Percentiles rank a stretch among this genome's conserved stretches.
Conservation (phyloP, 495 filamentous ascomycete species). For the Penicillium taxi region DNA sequence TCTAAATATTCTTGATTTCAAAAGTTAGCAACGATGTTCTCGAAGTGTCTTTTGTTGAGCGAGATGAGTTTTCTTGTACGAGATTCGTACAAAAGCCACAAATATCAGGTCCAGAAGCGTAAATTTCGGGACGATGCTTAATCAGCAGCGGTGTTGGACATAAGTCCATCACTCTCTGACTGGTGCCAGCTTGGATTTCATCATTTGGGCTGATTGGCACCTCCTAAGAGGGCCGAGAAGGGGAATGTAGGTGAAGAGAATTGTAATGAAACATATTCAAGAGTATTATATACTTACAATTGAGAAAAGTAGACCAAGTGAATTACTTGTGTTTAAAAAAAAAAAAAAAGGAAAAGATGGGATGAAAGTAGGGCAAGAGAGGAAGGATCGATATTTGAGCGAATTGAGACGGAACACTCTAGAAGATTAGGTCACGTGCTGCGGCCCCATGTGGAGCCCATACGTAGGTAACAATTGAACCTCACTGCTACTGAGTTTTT, state of each 20-base stretch:
- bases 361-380: no score
- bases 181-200: conserved; percentile 47
- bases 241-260: background rate
- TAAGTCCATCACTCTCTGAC: conserved; percentile 34
- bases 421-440: conserved; percentile 34
- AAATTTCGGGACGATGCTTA: conserved; percentile 34
- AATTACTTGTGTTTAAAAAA: conserved; percentile 7
- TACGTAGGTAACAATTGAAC: no score
- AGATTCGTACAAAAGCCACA: conserved; percentile 15
- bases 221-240: conserved; percentile 1
- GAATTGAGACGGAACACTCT: conserved; percentile 36
- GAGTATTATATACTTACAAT: conserved; percentile 16
- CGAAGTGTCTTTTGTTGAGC: conserved; percentile 2
- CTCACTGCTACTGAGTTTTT: no score
- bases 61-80: conserved; percentile 6
- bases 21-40: conserved; percentile 10
- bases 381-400: conserved; percentile 18
- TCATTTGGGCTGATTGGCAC: conserved; percentile 27
- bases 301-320: conserved; percentile 3
- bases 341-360: conserved; percentile 3
- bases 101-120: conserved; percentile 37
- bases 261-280: background rate
- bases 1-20: conserved; percentile 1
- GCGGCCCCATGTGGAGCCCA: background rate
- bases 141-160: conserved; percentile 28